Evolutionary conservation across 495 filamentous ascomycete genomes (phyloP).

Genomic region (Aspergillus diversus): DNA sequence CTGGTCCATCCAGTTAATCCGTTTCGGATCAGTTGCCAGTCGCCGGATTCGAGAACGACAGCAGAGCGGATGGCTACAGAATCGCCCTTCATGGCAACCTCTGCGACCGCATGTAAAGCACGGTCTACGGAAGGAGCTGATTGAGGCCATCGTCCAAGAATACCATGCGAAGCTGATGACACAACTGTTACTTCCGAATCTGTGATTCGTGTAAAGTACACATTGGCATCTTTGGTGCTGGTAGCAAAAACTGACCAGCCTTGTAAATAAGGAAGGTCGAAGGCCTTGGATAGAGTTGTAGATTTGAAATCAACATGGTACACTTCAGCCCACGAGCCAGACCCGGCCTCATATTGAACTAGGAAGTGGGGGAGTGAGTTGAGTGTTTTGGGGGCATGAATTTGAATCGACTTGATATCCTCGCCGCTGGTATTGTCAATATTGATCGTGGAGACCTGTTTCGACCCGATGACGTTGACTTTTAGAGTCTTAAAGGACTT

Average conservation of each 20-base stretch:
- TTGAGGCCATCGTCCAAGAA: conserved; percentile 73
- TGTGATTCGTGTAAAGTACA: conserved; percentile 84
- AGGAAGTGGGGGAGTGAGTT: conserved; percentile 79
- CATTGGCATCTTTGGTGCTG: conserved; percentile 75
- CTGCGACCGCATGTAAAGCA: conserved; percentile 72
- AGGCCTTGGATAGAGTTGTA: conserved; percentile 68
- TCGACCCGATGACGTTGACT: conserved; percentile 80
- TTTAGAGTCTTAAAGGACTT: conserved; percentile 66
- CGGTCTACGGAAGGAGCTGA: conserved; percentile 41
- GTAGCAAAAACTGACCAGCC: conserved; percentile 77
- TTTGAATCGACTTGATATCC: conserved; percentile 64
- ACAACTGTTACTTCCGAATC: conserved; percentile 70
- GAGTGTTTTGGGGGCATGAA: conserved; percentile 73
- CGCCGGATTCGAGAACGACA: conserved; percentile 67
- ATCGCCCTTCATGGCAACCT: conserved; percentile 72
- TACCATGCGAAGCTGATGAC: conserved; percentile 75
- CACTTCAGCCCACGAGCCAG: conserved; percentile 79
- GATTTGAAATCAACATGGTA: conserved; percentile 77
- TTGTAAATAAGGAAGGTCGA: conserved; percentile 68
- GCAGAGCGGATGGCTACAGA: conserved; percentile 78
- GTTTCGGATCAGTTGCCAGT: conserved; percentile 84
- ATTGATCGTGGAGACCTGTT: conserved; percentile 55
- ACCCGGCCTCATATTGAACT: conserved; percentile 75
- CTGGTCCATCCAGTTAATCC: conserved; percentile 80
- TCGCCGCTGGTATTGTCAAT: conserved; percentile 57